phyloP scores from a whole-genome alignment of 345 rosid genomes.

The Populus deltoides region DNA sequence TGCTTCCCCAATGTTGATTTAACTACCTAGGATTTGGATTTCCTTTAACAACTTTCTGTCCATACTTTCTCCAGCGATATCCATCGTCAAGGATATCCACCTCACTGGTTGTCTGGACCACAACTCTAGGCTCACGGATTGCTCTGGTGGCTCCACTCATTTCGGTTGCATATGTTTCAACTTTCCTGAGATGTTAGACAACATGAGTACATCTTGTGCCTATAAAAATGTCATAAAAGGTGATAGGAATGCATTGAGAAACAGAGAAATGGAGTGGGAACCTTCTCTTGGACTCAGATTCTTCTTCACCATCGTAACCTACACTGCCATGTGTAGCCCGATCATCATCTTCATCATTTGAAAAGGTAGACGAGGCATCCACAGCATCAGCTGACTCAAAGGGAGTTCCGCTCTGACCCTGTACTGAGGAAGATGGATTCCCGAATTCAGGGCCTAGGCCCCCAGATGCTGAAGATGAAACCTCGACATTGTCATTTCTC shows the following conservation, averaged over 20 bases:
- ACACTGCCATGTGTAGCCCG: slow-evolving; percentile 29
- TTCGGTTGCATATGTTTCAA: slow-evolving; percentile 26
- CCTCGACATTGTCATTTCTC: slow-evolving; percentile 52
- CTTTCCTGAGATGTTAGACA: slow-evolving; percentile 19
- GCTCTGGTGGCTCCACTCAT: slow-evolving; percentile 64
- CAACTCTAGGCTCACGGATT: slow-evolving; percentile 95
- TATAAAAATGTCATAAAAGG: background rate
- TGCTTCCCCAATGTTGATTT: background rate
- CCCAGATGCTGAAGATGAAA: slow-evolving; percentile 26
- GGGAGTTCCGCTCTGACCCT: slow-evolving; percentile 46
- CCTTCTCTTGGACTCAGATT: slow-evolving; percentile 39
- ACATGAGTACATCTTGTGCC: background rate
- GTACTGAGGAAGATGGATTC: slow-evolving; percentile 44
- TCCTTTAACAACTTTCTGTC: slow-evolving; percentile 99
- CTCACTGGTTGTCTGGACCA: slow-evolving; percentile 97
- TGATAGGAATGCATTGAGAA: background rate
- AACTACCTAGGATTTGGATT: slow-evolving; percentile 93
- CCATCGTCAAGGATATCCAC: slow-evolving; percentile 97
- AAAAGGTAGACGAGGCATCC: slow-evolving; percentile 47
- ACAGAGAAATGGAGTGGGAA: background rate
- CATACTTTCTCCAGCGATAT: slow-evolving; percentile 95
- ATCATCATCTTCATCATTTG: slow-evolving; percentile 36
- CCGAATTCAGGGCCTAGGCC: slow-evolving; percentile 51
- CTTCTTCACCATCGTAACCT: slow-evolving; percentile 32
- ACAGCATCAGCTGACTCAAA: slow-evolving; percentile 64